Evolutionary conservation across 2,329 filamentous ascomycete genomes (phyloP).

Genomic region (Alternaria postmessia): DNA sequence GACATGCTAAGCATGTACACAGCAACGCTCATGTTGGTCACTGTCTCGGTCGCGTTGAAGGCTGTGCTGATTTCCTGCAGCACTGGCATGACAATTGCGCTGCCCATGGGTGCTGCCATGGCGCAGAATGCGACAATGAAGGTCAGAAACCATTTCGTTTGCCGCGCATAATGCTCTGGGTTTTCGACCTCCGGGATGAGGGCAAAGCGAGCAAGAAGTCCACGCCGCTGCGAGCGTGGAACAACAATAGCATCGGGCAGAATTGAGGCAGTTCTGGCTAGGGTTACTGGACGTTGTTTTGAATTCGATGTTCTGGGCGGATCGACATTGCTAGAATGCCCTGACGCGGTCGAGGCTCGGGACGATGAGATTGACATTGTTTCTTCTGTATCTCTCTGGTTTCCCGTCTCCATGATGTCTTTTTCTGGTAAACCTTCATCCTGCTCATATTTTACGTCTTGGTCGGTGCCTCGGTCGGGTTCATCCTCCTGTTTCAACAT

Average conservation of each 20-base stretch:
- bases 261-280: conserved; percentile 43
- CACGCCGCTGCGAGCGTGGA: conserved; percentile 67
- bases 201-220: conserved; percentile 74
- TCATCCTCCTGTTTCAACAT: background rate
- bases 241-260: conserved; percentile 56
- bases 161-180: conserved; percentile 75
- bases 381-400: conserved; percentile 20
- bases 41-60: conserved; percentile 41
- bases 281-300: conserved; percentile 24
- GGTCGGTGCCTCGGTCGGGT: conserved; percentile 1
- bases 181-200: conserved; percentile 81
- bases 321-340: conserved; percentile 22
- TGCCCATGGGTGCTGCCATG: conserved; percentile 81
- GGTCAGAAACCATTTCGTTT: conserved; percentile 86
- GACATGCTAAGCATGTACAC: conserved; percentile 54
- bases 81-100: conserved; percentile 76
- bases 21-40: conserved; percentile 52
- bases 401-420: conserved; percentile 7
- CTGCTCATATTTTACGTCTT: background rate
- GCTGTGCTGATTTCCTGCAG: conserved; percentile 45
- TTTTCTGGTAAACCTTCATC: conserved; percentile 9
- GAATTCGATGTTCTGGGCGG: background rate
- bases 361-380: conserved; percentile 34
- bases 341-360: conserved; percentile 31
- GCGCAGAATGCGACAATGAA: conserved; percentile 78